Percentiles rank a stretch among this genome's conserved stretches.
Conservation (phyloP, 805 yeast species). For the Yarrowia sp. region DNA sequence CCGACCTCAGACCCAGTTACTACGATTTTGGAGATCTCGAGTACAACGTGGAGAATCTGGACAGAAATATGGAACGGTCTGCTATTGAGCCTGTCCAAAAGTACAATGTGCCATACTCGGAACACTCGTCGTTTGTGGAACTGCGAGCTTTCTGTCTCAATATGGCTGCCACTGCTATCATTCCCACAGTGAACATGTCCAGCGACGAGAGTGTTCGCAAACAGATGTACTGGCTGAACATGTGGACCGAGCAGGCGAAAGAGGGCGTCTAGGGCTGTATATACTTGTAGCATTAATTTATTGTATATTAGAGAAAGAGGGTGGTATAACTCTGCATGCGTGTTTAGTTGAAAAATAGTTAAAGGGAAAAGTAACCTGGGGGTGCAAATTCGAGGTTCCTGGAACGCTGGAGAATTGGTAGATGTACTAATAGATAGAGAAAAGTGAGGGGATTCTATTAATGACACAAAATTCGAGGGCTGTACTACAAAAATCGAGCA, state of each 20-base stretch:
- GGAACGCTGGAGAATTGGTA: no score
- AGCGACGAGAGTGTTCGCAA: not conserved
- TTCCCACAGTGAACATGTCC: constrained; percentile 73
- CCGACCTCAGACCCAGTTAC: constrained; percentile 37
- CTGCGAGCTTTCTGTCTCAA: constrained; percentile 67
- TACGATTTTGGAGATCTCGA: constrained; percentile 41
- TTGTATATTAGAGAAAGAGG: no score
- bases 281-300: no score
- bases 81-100: constrained; percentile 53
- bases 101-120: constrained; percentile 84
- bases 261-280: not conserved
- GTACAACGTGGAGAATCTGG: constrained; percentile 45
- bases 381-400: no score
- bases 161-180: constrained; percentile 59
- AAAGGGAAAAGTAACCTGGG: no score
- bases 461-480: no score
- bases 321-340: no score
- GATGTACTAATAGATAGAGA: no score
- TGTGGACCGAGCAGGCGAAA: constrained; percentile 28
- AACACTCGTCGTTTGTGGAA: constrained; percentile 90
- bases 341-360: no score
- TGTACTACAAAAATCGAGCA: no score
- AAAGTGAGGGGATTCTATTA: no score
- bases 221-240: constrained; percentile 33
- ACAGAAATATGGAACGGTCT: constrained; percentile 48